Evolutionary conservation across 2,329 filamentous ascomycete species (phyloP), one percentile per base, ranked within the genome.

Genomic region (Colletotrichum sp.): DNA sequence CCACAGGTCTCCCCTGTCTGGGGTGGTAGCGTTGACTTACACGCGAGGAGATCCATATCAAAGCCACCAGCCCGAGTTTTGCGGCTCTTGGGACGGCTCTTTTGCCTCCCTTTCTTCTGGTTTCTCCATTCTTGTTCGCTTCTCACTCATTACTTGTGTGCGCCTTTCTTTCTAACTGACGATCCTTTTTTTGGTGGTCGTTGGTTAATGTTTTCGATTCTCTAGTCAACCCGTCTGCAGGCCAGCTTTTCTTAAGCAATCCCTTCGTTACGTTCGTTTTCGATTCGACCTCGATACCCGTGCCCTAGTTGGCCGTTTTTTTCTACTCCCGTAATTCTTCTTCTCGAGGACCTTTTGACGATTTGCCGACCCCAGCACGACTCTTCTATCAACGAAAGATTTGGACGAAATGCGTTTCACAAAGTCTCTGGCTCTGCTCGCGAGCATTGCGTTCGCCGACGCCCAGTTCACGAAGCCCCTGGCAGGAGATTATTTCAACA

Each of bases 381-480:
- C 15, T 16, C 36, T 16, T 62, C 18, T 52, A 32, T 57, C 57
- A 24, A 77, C 59, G 10, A 60, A 18, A 64, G 12, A 13, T 32
- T 36, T 6, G n/a, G 15, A 63, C 34, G 72, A 57, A n/a, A 78
- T 78, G 77, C 60, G 52, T 8, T 68, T 72, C 30, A 57, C 68
- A 22, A 75, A 75, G 48, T 66, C 77, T 12, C n/a, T 77, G 32
- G 68, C 30, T 26, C 28, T 78, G 26, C 55, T 77, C 5, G 34
- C 76, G 8, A 65, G 73, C 48, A 28, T 68, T 13, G 64, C 77
- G 13, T 67, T 77, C 22, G 67, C 63, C 30, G 63, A 75, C 9
- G 79, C 79, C n/a, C 77, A 79, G 34, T 75, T 79, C 18, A 71
- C 69, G 55, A 78, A 75, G 39, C 77, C 77, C 6, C 39, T 69